Base-by-base conservation (phyloP, 1,139 yeast genomes). In the Kodamaea sp. region DNA sequence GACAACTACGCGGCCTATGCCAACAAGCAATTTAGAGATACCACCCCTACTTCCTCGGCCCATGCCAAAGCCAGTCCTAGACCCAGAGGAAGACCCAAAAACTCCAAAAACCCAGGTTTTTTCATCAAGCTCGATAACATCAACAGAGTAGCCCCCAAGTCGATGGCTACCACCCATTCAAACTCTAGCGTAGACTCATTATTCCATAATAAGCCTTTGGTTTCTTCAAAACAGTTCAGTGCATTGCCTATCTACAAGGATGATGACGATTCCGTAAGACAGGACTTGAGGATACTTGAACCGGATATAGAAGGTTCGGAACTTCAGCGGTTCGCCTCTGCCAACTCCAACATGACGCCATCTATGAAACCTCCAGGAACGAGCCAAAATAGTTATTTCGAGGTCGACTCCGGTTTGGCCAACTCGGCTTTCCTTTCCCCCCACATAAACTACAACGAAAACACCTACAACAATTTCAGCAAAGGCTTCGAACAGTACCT, bases 351-450 rank as follows among this genome's bases (percentile, higher is more conserved):
- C 32, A 44, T 65, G 13, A 70, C 76, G 0, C 75, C 75, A 0
- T 55, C 60, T 6, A 62, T 67, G 66, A 65, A 64, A 28, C 73
- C 75, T 1, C 74, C 75, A 1, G 61, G 61, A 7, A 46, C 60
- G 4, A 53, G 50, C 27, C 47, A 45, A 6, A 39, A 47, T 27
- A 70, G 61, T n/a, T 68, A 67, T 46, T 68, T 68, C 37, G 72
- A 61, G 16, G 18, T 41, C 34, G 40, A 33, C n/a, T 14, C 31
- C 3, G 28, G 23, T 7, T 30, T 33, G 21, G 16, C 28, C 11
- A 21, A 34, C 10, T 26, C 27, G 12, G 34, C 39, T 12, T 43
- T 34, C 31, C 19, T 35, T 10, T 37, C 36, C 7, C 41, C 42
- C 9, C 39, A 35, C 12, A 35, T 40, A 23, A 42, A 42, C 16